Evolutionary conservation across 805 yeast genomes (phyloP), one percentile per base, ranked within the genome.

Genomic region (Spathaspora gorwiae): DNA sequence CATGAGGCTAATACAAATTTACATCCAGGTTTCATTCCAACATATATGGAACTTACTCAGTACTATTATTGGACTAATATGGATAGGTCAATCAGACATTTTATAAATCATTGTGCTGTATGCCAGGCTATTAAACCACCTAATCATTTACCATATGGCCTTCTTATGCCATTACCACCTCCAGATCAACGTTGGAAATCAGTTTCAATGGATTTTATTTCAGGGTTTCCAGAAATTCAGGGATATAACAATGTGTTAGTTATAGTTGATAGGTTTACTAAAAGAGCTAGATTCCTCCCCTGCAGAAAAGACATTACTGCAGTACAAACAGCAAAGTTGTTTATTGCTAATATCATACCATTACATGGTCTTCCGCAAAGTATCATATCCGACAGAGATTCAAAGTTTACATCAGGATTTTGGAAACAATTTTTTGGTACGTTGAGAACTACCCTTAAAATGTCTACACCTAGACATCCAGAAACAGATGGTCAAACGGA

Each of bases 401-500:
- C 37, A 1, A 13, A 45, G 9, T 54, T 54, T 34, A 43, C 39
- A 7, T n/a, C 41, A 3, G 27, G 14, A 4, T 50, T 49, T 26
- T 54, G 59, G 59, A 36, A n/a, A 10, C 15, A 40, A 3, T 12
- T 52, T 4, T 44, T 40, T 12, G 8, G 31, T 12, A 9, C 19
- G 2, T 27, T 50, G 5, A 52, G 50, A 7, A 32, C 44, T 7
- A 26, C 35, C 13, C 34, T 50, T 5, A 30, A 36, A 34, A n/a
- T 52, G 19, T 43, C 45, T 12, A 52, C 54, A 4, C 32, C 48
- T 6, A 38, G 26, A 2, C 48, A 46, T 42, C 54, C 51, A 7
- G 46, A 51, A 32, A 52, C 56, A 11, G 54, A 51, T 46, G 56
- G 55, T 11, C 56, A 51, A 26, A 52, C 54, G 26, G 56, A 51